Evolutionary conservation across 257 asterid genomes (phyloP).

Genomic region (Solanum pimpinellifolium): DNA sequence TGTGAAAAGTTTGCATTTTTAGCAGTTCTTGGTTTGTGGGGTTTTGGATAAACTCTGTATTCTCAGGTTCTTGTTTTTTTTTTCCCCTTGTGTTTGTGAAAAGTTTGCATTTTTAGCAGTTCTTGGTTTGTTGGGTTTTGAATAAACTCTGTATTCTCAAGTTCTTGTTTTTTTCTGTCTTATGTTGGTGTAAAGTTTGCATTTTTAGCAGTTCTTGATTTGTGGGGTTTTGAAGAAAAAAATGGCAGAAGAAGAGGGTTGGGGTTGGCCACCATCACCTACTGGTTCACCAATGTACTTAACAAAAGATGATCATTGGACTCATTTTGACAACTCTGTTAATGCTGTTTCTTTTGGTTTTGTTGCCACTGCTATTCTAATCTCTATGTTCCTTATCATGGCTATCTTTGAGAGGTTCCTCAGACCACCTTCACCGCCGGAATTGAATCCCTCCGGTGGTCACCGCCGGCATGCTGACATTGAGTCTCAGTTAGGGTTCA

Average conservation of each 20-base stretch:
- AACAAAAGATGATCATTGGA: conserved; percentile 69
- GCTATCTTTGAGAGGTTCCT: conserved; percentile 82
- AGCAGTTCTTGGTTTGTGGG: neutral
- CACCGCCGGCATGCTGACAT: conserved; percentile 28
- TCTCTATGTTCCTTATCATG: conserved; percentile 91
- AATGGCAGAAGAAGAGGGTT: conserved; percentile 60
- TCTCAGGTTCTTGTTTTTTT: neutral
- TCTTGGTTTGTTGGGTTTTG: neutral
- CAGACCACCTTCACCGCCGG: conserved; percentile 52
- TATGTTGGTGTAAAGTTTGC: neutral
- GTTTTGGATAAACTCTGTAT: neutral
- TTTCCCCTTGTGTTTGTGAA: neutral
- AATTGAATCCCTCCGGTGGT: conserved; percentile 24
- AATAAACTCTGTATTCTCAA: neutral
- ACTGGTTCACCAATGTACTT: conserved; percentile 47
- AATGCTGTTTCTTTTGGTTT: conserved; percentile 90
- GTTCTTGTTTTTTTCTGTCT: neutral
- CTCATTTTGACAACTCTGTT: conserved; percentile 81
- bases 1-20: neutral
- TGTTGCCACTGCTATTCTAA: conserved; percentile 88
- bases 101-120: neutral
- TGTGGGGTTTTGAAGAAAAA: neutral
- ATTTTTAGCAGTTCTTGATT: neutral
- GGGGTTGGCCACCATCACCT: conserved; percentile 42
- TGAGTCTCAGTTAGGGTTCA: conserved; percentile 44